Evolutionary conservation across 1,139 yeast genomes (phyloP).

Genomic region (Geotrichum aggregatum): DNA sequence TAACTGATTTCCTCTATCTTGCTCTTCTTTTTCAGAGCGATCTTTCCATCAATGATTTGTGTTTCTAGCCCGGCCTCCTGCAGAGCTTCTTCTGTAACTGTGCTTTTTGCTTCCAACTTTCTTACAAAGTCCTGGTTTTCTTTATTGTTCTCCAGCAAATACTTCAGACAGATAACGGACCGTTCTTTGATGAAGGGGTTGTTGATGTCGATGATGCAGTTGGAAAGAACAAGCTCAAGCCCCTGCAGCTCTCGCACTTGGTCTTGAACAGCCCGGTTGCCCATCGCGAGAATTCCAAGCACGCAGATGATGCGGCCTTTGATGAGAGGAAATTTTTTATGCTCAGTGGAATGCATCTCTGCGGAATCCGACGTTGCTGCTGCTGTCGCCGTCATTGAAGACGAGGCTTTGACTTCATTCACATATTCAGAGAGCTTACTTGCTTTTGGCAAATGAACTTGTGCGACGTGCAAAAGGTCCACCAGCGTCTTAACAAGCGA

Average conservation of each 20-base stretch:
- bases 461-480: conserved; percentile 28
- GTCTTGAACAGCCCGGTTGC: conserved; percentile 60
- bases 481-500: conserved; percentile 21
- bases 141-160: conserved; percentile 57
- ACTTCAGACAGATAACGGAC: conserved; percentile 71
- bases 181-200: conserved; percentile 87
- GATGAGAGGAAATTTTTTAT: conserved; percentile 33
- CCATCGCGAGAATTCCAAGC: conserved; percentile 40
- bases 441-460: conserved; percentile 29
- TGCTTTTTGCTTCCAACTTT: conserved; percentile 53
- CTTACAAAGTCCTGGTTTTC: conserved; percentile 75
- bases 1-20: conserved; percentile 1
- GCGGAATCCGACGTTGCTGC: neutral
- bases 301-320: conserved; percentile 33
- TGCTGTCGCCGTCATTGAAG: neutral
- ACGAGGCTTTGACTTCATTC: too few relatives aligned
- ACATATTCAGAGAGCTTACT: conserved; percentile 28
- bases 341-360: conserved; percentile 11
- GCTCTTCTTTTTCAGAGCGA: conserved; percentile 38
- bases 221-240: conserved; percentile 65
- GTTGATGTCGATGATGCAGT: conserved; percentile 78
- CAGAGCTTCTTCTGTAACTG: conserved; percentile 48
- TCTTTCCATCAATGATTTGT: conserved; percentile 53
- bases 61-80: conserved; percentile 59
- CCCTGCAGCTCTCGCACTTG: conserved; percentile 62